These are phyloP conservation scores for Dothistroma septosporum DNA, from an alignment of 2,329 filamentous ascomycete species.

Conservation along the genomic window DNA sequence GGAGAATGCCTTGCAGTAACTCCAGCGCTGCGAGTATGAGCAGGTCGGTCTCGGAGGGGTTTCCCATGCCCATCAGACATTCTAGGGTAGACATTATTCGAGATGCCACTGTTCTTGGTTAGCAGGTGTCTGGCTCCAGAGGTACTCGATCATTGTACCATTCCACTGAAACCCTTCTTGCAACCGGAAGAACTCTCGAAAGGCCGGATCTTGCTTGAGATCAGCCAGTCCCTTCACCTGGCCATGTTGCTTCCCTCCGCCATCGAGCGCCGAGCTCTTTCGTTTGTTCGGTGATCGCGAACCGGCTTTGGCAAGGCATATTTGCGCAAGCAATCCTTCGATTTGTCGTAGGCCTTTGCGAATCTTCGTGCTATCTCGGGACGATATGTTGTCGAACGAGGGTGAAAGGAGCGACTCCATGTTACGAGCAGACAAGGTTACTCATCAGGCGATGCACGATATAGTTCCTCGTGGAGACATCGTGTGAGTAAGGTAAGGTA, in stretches of 20 bases:
- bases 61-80: constrained; percentile 75
- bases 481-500: constrained; percentile 11
- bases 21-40: constrained; percentile 85
- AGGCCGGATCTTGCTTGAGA: constrained; percentile 77
- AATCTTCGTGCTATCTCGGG: constrained; percentile 83
- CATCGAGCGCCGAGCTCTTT: constrained; percentile 37
- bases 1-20: constrained; percentile 78
- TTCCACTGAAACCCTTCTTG: constrained; percentile 99
- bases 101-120: constrained; percentile 60
- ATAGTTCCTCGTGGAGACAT: constrained; percentile 4
- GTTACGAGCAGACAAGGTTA: constrained; percentile 11
- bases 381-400: constrained; percentile 94
- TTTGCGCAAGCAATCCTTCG: constrained; percentile 87
- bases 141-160: constrained; percentile 42
- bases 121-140: constrained; percentile 5
- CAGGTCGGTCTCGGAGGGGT: constrained; percentile 77
- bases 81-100: constrained; percentile 82
- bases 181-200: constrained; percentile 91
- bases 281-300: constrained; percentile 34
- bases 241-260: constrained; percentile 22
- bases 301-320: constrained; percentile 67
- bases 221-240: constrained; percentile 61
- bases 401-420: constrained; percentile 93
- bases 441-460: constrained; percentile 12
- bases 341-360: constrained; percentile 92